Evolutionary conservation across 148 eudicot species (phyloP).

Genomic region (Spergularia bocconei): DNA sequence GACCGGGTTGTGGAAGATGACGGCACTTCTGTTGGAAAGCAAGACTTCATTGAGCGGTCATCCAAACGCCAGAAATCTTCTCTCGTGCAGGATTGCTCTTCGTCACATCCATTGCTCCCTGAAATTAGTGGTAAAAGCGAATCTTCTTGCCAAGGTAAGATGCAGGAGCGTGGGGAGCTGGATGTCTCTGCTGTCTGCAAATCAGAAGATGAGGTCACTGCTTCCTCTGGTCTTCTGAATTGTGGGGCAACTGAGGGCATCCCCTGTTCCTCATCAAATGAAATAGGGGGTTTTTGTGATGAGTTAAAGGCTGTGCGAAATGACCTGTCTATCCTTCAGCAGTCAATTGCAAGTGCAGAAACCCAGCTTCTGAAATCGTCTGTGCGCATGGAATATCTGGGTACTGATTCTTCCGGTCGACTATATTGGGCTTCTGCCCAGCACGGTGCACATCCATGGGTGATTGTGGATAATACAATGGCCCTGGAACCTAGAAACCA

Average conservation of each 20-base stretch:
- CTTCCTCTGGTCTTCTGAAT: constrained; percentile 11
- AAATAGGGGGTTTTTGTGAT: constrained; percentile 25
- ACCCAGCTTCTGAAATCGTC: constrained; percentile 52
- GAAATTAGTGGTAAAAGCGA: constrained; percentile 29
- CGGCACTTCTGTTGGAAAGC: constrained; percentile 14
- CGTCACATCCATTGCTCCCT: constrained; percentile 13
- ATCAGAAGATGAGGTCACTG: constrained; percentile 34
- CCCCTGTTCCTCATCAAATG: constrained; percentile 20
- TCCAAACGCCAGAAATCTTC: constrained; percentile 25
- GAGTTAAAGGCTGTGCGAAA: constrained; percentile 40
- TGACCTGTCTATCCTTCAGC: constrained; percentile 37
- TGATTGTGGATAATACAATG: constrained; percentile 41
- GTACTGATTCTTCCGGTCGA: constrained; percentile 50
- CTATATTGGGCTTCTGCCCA: constrained; percentile 54
- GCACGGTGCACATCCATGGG: constrained; percentile 35
- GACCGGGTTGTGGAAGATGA: constrained; percentile 22
- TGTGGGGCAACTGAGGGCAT: constrained; percentile 14
- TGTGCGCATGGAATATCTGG: constrained; percentile 59
- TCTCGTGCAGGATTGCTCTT: constrained; percentile 14
- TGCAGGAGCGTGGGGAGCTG: constrained; percentile 16
- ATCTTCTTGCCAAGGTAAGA: constrained; percentile 31
- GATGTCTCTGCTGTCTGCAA: constrained; percentile 24
- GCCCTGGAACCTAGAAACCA: constrained; percentile 27
- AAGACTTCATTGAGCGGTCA: constrained; percentile 18
- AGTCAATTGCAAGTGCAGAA: constrained; percentile 40